Base-by-base conservation (phyloP, 768 basidiomycete species). In the Leccinum longicurvipes region DNA sequence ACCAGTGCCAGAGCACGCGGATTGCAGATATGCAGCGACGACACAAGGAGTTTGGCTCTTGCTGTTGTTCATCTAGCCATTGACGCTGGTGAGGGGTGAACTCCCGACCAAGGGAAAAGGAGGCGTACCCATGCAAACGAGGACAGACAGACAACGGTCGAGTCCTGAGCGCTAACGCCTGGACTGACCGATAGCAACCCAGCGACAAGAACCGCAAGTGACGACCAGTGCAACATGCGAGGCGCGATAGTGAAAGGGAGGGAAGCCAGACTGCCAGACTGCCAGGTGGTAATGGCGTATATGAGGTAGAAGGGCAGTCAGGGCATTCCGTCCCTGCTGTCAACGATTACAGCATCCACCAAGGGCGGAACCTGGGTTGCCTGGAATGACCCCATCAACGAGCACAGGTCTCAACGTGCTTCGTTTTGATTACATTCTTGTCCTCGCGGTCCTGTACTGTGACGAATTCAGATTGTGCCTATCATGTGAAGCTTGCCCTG, bases 21-120 rank as follows among this genome's bases (percentile, higher is more conserved):
- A 70, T 36, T 78, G 62, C 2, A 82, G 64, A 39, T 74, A 75
- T 2, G 79, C 74, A 14, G 79, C 68, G 21, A 82, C 66, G 15
- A 72, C 46, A 58, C 81, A 82, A 21, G 81, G 79, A n/a, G 67
- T 78, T 56, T 82, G 75, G 44, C 67, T 66, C 49, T 73, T 72
- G 23, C 78, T 79, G 54, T 83, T 83, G 47, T 48, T 12, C 70
- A 73, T 69, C 69, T 71, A 23, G 14, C 28, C 50, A 34, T 31
- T 6, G 25, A 46, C 54, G 21, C 42, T 17, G 41, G 12, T 39
- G 12, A 54, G 23, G 24, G 36, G 10, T 39, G 47, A n/a, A 32
- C n/a, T 3, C 21, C 39, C 10, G 19, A 10, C n/a, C 39, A 41
- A 19, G 12, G 28, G 23, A 31, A 10, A 19, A 29, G 23, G 21